Evolutionary conservation across 1,139 yeast species (phyloP), one percentile per base, ranked within the genome.

Genomic region (Pneumocystis sp.): DNA sequence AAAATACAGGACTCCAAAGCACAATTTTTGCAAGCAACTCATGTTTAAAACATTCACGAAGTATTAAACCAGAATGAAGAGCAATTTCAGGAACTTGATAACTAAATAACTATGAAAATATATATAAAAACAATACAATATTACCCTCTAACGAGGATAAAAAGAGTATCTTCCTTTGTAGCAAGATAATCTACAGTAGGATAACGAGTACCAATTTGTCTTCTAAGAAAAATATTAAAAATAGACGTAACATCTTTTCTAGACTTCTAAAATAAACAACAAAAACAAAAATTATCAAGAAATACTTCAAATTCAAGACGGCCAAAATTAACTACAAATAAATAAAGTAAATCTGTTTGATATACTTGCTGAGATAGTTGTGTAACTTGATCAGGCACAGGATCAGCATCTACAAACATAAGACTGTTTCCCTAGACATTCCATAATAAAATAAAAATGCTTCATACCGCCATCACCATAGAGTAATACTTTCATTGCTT

Each of bases 161-260:
- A 78, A 61, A 93, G 75, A 10, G 89, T 82, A 66, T 83, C 84
- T 3, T 95, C 91, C 68, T 84, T 82, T 40, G 82, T 78, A 29
- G 86, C 76, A 63, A 93, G 76, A 74, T 90, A 89, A 72, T 91
- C 97, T 25, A 89, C 93, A 0, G 96, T 89, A 37, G 96, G 96
- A 31, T 86, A 83, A 70, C 89, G 81, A 72, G 81, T 83, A 64
- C 90, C 93, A 63, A 84, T 83, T 70, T 87, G 89, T 67, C 96
- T 85, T 71, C 95, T 85, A 68, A 93, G 80, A 64, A 95, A 79
- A 2, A 90, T 84, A 70, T 85, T 83, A 73, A 89, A 90, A 65
- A 93, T 75, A 17, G 83, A 79, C 15, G 84, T 82, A 19, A 89
- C 95, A 71, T 88, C 95, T 73, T 91, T 90, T 67, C 96, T 80